Evolutionary conservation across 108 stramenopile genomes (phyloP).

Genomic region (Pelagomonas calceolata): DNA sequence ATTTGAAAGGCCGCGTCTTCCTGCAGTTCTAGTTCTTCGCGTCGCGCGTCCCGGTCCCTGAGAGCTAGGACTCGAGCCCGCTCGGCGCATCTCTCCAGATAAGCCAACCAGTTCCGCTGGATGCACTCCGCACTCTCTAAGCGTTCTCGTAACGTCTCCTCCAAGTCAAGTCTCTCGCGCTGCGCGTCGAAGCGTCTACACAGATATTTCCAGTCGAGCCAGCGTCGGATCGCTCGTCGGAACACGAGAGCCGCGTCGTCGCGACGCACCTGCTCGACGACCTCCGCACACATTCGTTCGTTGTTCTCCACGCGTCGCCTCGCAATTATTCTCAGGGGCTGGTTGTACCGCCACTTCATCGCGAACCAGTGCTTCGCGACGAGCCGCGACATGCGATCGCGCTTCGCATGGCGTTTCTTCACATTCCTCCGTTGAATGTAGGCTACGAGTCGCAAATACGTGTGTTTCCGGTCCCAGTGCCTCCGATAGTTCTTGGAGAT

Average conservation of each 20-base stretch:
- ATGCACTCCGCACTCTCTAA: neutral
- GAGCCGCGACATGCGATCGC: neutral
- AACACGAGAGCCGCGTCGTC: constrained; percentile 1
- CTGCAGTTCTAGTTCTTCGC: neutral
- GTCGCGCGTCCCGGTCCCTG: neutral
- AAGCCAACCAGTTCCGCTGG: neutral
- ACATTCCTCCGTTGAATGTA: too few relatives aligned
- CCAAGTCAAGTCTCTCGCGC: neutral
- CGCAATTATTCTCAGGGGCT: constrained; percentile 7
- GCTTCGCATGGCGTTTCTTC: neutral
- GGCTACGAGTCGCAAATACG: too few relatives aligned
- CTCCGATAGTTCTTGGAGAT: too few relatives aligned
- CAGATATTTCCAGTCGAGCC: neutral
- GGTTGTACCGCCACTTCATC: neutral
- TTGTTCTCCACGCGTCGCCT: constrained; percentile 3
- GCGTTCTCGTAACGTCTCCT: neutral
- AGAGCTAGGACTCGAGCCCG: neutral
- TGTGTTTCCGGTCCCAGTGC: too few relatives aligned
- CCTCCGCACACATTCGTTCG: neutral
- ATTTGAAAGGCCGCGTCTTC: neutral
- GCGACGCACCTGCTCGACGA: neutral
- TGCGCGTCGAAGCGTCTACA: neutral
- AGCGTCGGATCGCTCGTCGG: constrained; percentile 1
- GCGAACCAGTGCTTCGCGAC: constrained; percentile 4
- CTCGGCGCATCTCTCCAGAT: neutral